phyloP scores from a whole-genome alignment of 208 protist species.

The Leishmania major region DNA sequence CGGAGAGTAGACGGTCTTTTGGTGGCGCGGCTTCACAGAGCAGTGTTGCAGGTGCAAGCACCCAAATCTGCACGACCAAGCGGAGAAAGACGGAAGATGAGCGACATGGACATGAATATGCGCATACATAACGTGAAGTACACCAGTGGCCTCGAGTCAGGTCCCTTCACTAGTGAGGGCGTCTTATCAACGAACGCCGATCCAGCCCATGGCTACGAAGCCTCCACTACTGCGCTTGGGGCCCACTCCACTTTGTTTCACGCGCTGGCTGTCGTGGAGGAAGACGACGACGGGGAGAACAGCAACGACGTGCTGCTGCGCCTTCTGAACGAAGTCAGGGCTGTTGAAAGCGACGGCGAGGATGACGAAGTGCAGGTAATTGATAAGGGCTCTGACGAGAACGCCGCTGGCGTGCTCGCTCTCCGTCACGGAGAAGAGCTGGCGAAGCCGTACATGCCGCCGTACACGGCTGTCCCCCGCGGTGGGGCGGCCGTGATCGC shows the following conservation, averaged over 20 bases:
- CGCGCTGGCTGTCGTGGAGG: constrained; percentile 12
- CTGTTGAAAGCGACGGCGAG: constrained; percentile 33
- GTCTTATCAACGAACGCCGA: constrained; percentile 29
- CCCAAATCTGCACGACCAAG: too few species aligned
- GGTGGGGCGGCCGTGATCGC: not conserved
- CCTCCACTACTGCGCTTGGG: constrained; percentile 8
- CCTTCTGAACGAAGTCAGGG: constrained; percentile 50
- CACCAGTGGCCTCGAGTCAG: not conserved
- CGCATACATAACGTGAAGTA: constrained; percentile 11
- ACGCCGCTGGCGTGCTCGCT: constrained; percentile 14
- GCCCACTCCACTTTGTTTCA: constrained; percentile 21
- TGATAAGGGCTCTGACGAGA: constrained; percentile 31
- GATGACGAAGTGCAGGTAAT: constrained; percentile 8
- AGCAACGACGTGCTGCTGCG: constrained; percentile 44
- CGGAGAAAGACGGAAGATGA: not conserved
- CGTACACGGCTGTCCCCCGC: constrained; percentile 1
- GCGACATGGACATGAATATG: constrained; percentile 6
- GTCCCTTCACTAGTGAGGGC: constrained; percentile 11
- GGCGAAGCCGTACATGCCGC: constrained; percentile 11
- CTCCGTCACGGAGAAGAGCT: constrained; percentile 18
- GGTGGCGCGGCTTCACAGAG: not conserved
- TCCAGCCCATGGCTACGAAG: constrained; percentile 5
- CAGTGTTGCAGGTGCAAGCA: not conserved
- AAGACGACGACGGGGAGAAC: constrained; percentile 36
- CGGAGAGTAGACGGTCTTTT: not conserved